Base-by-base conservation (phyloP, 148 eudicot genomes). In the Cornus controversa region DNA sequence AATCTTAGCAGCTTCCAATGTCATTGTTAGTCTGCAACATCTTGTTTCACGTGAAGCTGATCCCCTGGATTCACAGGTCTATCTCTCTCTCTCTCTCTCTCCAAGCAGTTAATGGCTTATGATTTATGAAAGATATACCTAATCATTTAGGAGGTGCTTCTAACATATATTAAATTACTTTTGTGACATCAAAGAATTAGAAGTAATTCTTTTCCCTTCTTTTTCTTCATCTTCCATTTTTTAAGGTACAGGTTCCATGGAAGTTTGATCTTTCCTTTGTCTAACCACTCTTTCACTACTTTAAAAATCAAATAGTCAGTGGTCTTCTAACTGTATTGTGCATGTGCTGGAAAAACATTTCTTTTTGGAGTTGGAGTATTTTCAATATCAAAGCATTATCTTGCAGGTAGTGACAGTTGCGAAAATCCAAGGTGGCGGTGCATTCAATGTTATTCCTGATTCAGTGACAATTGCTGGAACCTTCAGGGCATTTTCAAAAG, bases 31-130 rank as follows among this genome's bases (percentile, higher is more conserved):
- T 85, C 84, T 93, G 70, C 96, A 91, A 70, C 91, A 89, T 71
- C 83, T 93, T 57, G 90, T 93, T 75, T 93, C 98, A 8, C 92
- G 98, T n/a, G 98, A 93, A 89, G 86, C 96, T 10, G 96, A 93
- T 84, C 98, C 98, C 71, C 84, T 93, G 73, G 96, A 91, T 69
- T 90, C 98, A 37, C 92, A 91, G 83, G 98, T 72, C 31, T 54
- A 57, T 47, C 11, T 67, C 16, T 73, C 20, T n/a, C n/a, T n/a
- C n/a, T n/a, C n/a, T n/a, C n/a, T 11, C 25, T 22, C 4, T 31
- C 34, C 34, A 31, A 31, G 1, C 45, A 40, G 45, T 40, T 40
- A 40, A 40, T 40, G 45, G 45, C 5, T 40, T 40, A 40, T 40
- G 45, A 40, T 40, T 40, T 0, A 40, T 6, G 45, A 40, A 6